Conservation (phyloP, 257 asterid species). For the Asclepias syriaca region DNA sequence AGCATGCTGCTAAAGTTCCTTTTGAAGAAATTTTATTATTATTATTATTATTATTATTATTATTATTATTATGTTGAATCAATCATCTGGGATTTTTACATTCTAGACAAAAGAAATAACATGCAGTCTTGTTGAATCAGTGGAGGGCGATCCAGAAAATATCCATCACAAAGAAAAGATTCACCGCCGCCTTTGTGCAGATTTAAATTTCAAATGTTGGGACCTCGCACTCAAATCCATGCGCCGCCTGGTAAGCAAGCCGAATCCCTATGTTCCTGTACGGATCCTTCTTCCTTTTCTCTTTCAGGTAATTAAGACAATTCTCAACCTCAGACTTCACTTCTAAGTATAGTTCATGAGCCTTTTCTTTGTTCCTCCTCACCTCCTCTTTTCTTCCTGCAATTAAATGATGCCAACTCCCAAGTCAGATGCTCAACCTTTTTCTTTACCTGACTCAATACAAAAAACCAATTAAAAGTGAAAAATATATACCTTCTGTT, state of each 20-base stretch:
- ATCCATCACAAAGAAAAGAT: background rate
- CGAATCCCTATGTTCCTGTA: slow-evolving; percentile 61
- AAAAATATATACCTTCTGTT: slow-evolving; percentile 45
- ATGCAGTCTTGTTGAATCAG: background rate
- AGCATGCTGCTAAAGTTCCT: background rate
- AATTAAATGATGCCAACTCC: background rate
- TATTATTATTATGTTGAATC: background rate
- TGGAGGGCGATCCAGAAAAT: no score
- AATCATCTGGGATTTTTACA: background rate
- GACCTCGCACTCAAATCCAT: slow-evolving; percentile 64
- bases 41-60: no score
- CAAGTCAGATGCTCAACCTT: background rate
- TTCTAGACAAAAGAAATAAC: background rate
- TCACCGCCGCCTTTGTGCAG: background rate
- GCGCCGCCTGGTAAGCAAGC: slow-evolving; percentile 46
- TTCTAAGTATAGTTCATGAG: slow-evolving; percentile 57
- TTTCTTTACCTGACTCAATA: background rate
- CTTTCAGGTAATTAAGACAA: slow-evolving; percentile 53
- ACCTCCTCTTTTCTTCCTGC: slow-evolving; percentile 65
- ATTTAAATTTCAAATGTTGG: slow-evolving; percentile 55
- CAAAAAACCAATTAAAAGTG: background rate
- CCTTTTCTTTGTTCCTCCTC: slow-evolving; percentile 48
- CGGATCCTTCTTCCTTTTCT: slow-evolving; percentile 66
- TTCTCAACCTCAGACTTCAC: slow-evolving; percentile 69
- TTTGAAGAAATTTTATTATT: background rate